Evolutionary conservation across 108 stramenopile species (phyloP).

Genomic region (Nannochloropsis gaditana): DNA sequence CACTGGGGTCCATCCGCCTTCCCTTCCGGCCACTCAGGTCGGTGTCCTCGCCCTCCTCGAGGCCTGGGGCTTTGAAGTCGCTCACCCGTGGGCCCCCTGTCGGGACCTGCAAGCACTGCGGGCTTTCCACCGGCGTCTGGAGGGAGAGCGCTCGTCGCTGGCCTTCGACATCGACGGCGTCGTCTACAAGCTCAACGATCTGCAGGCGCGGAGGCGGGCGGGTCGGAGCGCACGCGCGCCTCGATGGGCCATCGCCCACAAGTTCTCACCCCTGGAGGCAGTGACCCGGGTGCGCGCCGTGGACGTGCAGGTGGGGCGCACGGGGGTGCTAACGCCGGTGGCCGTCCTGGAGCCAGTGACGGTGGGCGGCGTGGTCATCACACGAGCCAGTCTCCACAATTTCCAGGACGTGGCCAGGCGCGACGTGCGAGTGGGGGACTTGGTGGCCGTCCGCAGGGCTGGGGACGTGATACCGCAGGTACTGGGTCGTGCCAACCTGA

Average conservation of each 20-base stretch:
- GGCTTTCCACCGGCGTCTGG: constrained; percentile 24
- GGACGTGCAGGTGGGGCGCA: constrained; percentile 74
- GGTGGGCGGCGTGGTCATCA: constrained; percentile 72
- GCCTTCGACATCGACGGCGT: constrained; percentile 81
- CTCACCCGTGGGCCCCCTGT: constrained; percentile 25
- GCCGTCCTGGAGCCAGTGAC: constrained; percentile 75
- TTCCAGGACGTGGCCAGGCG: constrained; percentile 67
- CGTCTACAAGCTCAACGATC: constrained; percentile 75
- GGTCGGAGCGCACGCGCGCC: constrained; percentile 65
- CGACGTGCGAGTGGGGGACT: constrained; percentile 40
- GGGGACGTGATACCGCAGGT: constrained; percentile 46
- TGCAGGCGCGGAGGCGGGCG: constrained; percentile 50
- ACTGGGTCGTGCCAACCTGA: not conserved
- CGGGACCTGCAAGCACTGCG: constrained; percentile 18
- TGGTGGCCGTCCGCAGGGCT: constrained; percentile 24
- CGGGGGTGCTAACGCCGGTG: constrained; percentile 84
- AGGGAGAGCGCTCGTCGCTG: constrained; percentile 32
- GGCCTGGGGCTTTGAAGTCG: constrained; percentile 43
- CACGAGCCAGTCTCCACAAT: constrained; percentile 83
- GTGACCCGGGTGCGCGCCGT: constrained; percentile 55
- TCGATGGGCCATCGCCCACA: constrained; percentile 77
- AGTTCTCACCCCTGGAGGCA: constrained; percentile 63
- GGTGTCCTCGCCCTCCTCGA: constrained; percentile 49
- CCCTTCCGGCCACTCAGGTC: constrained; percentile 24
- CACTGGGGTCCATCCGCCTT: not conserved